Conservation (phyloP, 2,329 filamentous ascomycete species). For the Aureobasidium subglaciale region DNA sequence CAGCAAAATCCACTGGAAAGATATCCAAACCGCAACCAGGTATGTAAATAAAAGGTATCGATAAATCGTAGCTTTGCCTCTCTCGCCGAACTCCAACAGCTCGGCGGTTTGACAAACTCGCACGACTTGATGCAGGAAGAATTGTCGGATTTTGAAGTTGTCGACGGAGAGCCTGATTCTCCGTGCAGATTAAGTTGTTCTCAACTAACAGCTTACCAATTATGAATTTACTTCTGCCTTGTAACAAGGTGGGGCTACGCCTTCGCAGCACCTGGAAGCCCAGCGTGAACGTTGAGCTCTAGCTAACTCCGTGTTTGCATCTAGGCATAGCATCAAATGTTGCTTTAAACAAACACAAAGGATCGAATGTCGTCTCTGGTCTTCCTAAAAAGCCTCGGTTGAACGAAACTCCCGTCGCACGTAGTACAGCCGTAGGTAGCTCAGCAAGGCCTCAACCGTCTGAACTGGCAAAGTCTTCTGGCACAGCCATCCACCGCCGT, state of each 20-base stretch:
- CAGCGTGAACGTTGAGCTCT: neutral
- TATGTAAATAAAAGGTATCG: conserved; percentile 1
- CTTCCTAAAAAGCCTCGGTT: neutral
- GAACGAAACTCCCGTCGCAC: neutral
- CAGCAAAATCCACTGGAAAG: neutral
- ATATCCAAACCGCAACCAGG: neutral
- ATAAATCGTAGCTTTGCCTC: neutral
- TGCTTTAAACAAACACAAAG: neutral
- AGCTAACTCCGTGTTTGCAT: neutral
- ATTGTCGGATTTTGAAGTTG: too few relatives aligned
- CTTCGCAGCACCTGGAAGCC: neutral
- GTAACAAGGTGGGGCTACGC: too few relatives aligned
- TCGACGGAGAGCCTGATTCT: neutral
- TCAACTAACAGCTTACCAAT: neutral
- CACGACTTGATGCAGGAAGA: neutral
- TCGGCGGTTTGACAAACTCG: neutral
- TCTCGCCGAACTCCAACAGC: neutral
- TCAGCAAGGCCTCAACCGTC: neutral
- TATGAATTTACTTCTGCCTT: neutral
- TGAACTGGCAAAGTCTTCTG: neutral
- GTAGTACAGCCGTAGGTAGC: neutral
- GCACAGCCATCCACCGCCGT: neutral
- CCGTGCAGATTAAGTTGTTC: neutral
- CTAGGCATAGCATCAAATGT: neutral
- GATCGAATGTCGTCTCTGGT: neutral